Evolutionary conservation across 768 basidiomycete genomes (phyloP).

Genomic region (Auricularia sp.): DNA sequence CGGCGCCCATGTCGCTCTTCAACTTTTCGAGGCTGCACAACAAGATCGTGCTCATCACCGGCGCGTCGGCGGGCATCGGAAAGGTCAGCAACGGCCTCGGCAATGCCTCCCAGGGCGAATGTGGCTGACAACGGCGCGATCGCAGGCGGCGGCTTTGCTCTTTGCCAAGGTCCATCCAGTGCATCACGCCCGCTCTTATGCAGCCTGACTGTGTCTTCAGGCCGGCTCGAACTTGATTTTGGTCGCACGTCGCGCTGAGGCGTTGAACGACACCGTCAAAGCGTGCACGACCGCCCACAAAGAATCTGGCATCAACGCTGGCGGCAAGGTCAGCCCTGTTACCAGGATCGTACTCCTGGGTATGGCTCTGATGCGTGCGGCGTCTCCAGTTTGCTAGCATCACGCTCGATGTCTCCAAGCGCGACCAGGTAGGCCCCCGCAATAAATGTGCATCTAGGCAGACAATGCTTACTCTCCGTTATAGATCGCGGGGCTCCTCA

Average conservation of each 20-base stretch:
- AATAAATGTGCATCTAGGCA: neutral
- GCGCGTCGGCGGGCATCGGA: slow-evolving; percentile 85
- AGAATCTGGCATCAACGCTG: slow-evolving; percentile 57
- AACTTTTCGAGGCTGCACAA: slow-evolving; percentile 69
- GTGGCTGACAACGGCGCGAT: slow-evolving; percentile 1
- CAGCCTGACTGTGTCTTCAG: slow-evolving; percentile 24
- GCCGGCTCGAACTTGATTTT: slow-evolving; percentile 85
- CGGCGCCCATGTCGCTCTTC: slow-evolving; percentile 59
- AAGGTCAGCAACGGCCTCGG: slow-evolving; percentile 41
- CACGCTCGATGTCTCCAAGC: slow-evolving; percentile 74
- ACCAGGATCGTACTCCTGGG: neutral
- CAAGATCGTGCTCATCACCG: slow-evolving; percentile 82
- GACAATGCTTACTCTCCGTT: neutral
- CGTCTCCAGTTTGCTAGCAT: slow-evolving; percentile 42
- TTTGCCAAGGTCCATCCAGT: slow-evolving; percentile 65
- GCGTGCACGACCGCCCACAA: slow-evolving; percentile 61
- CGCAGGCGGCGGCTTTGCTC: slow-evolving; percentile 73
- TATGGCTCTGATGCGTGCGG: no score
- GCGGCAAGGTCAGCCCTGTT: slow-evolving; percentile 39
- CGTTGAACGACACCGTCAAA: slow-evolving; percentile 58
- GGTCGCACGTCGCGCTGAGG: slow-evolving; percentile 67
- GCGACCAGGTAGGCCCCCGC: slow-evolving; percentile 37
- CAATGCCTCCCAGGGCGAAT: neutral
- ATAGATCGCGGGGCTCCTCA: slow-evolving; percentile 43
- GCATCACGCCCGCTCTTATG: neutral